phyloP scores from a whole-genome alignment of 768 basidiomycete species.

The Lentinula detonsa region DNA sequence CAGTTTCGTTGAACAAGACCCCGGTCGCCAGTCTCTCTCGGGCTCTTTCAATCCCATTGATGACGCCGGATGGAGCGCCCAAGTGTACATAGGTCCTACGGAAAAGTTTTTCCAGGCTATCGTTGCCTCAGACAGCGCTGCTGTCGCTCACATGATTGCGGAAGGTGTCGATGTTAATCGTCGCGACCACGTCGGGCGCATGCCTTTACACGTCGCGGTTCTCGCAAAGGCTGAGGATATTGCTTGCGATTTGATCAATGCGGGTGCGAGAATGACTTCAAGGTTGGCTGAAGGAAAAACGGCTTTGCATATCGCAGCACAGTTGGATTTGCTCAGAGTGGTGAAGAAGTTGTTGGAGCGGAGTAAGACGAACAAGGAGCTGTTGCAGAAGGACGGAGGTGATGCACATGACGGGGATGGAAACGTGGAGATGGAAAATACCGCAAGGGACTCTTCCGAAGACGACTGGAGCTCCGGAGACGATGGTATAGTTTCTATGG shows the following conservation, averaged over 20 bases:
- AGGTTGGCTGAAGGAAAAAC: slow-evolving; percentile 52
- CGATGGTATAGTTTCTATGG: slow-evolving; percentile 23
- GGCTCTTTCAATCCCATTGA: slow-evolving; percentile 66
- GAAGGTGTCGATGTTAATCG: slow-evolving; percentile 41
- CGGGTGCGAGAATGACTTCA: slow-evolving; percentile 49
- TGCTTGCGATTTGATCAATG: slow-evolving; percentile 45
- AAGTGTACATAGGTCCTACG: slow-evolving; percentile 50
- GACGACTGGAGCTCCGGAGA: slow-evolving; percentile 47
- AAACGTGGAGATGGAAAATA: slow-evolving; percentile 10
- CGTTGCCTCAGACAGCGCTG: slow-evolving; percentile 32
- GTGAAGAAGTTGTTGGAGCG: slow-evolving; percentile 45
- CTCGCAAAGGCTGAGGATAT: slow-evolving; percentile 38
- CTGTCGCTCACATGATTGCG: slow-evolving; percentile 32
- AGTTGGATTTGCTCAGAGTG: slow-evolving; percentile 33
- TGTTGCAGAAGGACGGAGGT: slow-evolving; percentile 15
- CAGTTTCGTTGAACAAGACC: slow-evolving; percentile 56
- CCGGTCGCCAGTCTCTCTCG: slow-evolving; percentile 54
- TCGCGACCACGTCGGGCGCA: slow-evolving; percentile 59
- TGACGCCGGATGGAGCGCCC: slow-evolving; percentile 58
- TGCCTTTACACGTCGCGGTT: slow-evolving; percentile 47
- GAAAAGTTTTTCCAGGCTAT: slow-evolving; percentile 56
- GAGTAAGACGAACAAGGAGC: slow-evolving; percentile 34
- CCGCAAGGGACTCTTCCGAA: slow-evolving; percentile 33
- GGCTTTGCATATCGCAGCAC: slow-evolving; percentile 51
- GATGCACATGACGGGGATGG: slow-evolving; percentile 12